Evolutionary conservation across 495 filamentous ascomycete genomes (phyloP).

Genomic region (Neurospora sp.): DNA sequence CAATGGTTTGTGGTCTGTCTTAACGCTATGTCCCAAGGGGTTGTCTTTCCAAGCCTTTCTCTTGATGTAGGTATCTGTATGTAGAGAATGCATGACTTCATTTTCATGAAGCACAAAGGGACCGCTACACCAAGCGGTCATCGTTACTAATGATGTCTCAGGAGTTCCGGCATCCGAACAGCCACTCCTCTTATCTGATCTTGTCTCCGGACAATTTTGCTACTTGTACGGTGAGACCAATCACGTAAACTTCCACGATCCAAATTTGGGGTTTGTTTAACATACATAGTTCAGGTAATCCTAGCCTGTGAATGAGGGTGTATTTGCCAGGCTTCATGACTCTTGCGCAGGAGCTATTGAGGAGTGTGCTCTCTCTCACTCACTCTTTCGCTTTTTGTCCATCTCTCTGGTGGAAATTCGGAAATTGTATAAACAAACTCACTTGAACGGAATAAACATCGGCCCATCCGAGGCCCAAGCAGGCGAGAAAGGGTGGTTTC

Average conservation of each 20-base stretch:
- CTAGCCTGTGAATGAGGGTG: neutral
- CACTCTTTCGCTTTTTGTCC: neutral
- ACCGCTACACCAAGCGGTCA: neutral
- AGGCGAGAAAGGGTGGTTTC: neutral
- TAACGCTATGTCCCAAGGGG: neutral
- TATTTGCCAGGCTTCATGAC: neutral
- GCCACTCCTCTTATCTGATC: neutral
- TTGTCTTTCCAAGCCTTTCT: neutral
- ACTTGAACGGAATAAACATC: neutral
- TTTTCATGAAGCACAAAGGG: neutral
- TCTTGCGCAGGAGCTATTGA: neutral
- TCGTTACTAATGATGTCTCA: neutral
- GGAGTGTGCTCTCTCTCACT: neutral
- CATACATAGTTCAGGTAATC: neutral
- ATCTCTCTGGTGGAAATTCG: neutral
- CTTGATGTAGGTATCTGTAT: neutral
- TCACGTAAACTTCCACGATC: neutral
- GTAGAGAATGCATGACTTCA: neutral
- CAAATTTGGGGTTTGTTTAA: neutral
- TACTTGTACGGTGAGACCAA: neutral
- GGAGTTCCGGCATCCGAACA: neutral
- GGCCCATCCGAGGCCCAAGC: neutral
- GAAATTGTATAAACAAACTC: neutral
- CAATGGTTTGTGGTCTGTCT: neutral
- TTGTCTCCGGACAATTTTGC: neutral